Evolutionary conservation across 2,329 filamentous ascomycete genomes (phyloP).

Genomic region (Eutypella sp.): DNA sequence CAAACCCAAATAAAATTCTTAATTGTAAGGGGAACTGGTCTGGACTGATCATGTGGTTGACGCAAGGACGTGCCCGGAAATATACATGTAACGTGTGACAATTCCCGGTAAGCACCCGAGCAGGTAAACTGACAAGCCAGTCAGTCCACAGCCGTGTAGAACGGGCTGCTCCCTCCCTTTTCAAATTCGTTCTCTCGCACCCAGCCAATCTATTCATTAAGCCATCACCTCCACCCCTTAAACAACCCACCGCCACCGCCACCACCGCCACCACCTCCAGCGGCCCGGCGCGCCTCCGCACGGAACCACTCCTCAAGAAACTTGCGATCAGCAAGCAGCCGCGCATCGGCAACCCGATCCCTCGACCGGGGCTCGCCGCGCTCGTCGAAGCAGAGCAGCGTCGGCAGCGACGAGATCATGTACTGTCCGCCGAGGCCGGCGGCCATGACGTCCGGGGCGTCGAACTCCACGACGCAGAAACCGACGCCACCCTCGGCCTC

Average conservation of each 20-base stretch:
- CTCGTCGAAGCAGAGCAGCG: constrained; percentile 53
- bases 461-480: constrained; percentile 51
- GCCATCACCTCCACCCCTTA: constrained; percentile 19
- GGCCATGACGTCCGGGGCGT: constrained; percentile 52
- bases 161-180: too few species aligned
- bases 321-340: constrained; percentile 41
- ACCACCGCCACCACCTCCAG: constrained; percentile 38
- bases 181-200: too few species aligned
- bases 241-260: constrained; percentile 29
- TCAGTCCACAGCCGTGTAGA: too few species aligned
- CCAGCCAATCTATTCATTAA: too few species aligned
- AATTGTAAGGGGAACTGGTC: too few species aligned
- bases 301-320: constrained; percentile 52
- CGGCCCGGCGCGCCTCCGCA: constrained; percentile 43
- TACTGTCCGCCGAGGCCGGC: constrained; percentile 46
- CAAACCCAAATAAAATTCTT: too few species aligned
- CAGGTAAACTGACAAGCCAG: too few species aligned
- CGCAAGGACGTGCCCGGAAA: too few species aligned
- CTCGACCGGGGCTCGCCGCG: constrained; percentile 45
- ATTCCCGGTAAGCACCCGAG: too few species aligned
- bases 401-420: constrained; percentile 55
- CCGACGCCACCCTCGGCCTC: constrained; percentile 52
- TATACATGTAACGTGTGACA: too few species aligned
- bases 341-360: constrained; percentile 46
- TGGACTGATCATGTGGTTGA: too few species aligned